These are phyloP conservation scores for Solanum microdontum DNA, from an alignment of 257 asterid species.

Conservation along the genomic window DNA sequence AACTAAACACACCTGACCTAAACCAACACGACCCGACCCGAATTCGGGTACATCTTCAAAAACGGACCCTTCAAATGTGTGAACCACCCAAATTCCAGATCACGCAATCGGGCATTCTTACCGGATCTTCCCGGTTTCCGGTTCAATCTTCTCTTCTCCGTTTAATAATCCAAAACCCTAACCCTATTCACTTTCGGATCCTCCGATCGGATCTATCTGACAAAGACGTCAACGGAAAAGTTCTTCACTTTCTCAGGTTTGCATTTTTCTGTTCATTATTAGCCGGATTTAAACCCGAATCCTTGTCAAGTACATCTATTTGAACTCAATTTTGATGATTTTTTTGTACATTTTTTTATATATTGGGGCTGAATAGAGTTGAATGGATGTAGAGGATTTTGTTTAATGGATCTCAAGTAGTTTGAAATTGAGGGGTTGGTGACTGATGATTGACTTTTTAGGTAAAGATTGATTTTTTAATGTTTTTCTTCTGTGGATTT, in stretches of 20 bases:
- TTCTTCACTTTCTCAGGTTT: conserved; percentile 16
- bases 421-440: background rate
- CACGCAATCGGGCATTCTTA: conserved; percentile 11
- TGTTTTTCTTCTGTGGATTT: background rate
- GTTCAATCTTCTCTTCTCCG: conserved; percentile 5
- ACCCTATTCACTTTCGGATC: conserved; percentile 49
- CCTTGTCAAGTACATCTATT: background rate
- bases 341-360: background rate
- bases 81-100: background rate
- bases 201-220: conserved; percentile 39
- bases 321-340: background rate
- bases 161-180: conserved; percentile 32
- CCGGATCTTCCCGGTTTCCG: conserved; percentile 18
- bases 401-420: background rate
- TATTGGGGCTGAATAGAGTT: background rate
- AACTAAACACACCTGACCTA: background rate
- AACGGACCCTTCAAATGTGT: conserved; percentile 15
- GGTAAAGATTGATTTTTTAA: background rate
- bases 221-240: background rate
- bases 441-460: background rate
- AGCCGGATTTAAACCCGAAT: conserved; percentile 21
- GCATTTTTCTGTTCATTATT: background rate
- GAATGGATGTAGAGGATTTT: background rate
- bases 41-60: background rate
- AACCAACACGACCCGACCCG: conserved; percentile 22